Base-by-base conservation (phyloP, 2,329 filamentous ascomycete genomes). In the Pseudocercospora musae region DNA sequence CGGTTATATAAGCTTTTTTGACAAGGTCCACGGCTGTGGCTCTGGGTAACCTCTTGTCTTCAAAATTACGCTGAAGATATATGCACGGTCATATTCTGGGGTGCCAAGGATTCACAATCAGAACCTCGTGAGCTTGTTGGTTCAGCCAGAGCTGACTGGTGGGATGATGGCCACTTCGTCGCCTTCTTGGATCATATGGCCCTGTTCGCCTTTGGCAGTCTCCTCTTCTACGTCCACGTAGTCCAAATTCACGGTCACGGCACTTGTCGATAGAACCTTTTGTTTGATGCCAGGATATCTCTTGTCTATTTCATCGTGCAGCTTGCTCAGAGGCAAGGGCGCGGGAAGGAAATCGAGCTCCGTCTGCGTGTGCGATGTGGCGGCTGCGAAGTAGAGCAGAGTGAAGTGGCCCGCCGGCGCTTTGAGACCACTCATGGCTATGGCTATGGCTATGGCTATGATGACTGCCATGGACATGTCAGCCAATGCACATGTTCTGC, bases 81-180 rank as follows among this genome's bases (percentile, higher is more conserved):
- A 37, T 37, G 33, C 33, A 37, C 33, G 33, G 33, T n/a, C 33
- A 37, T 4, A 5, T 37, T 15, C 33, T 37, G n/a, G n/a, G 11
- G 33, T 37, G 33, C 33, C 33, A 37, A 37, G 15, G 31, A 8
- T 15, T 6, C 13, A n/a, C 5, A 7, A 15, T 37, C 15, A n/a
- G 13, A 37, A n/a, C n/a, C 15, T n/a, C 13, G 13, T n/a, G 15
- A 15, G 13, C 33, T 37, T 37, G 44, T 31, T 53, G 11, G 27
- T 44, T 84, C 75, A 95, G 4, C 91, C 91, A 40, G 91, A 92
- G 80, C 91, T 96, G 68, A 96, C 92, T 9, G 92, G 91, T 33
- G 92, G 91, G 61, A 96, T 94, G 37, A 96, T 89, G 46, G 89
- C 92, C 59, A 96, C 90, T 78, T 96, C 92, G 73, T 96, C 91